Percentiles rank a stretch among this genome's conserved stretches.
phyloP scores from a whole-genome alignment of 495 filamentous ascomycete species.

The Recurvomyces mirabilis region DNA sequence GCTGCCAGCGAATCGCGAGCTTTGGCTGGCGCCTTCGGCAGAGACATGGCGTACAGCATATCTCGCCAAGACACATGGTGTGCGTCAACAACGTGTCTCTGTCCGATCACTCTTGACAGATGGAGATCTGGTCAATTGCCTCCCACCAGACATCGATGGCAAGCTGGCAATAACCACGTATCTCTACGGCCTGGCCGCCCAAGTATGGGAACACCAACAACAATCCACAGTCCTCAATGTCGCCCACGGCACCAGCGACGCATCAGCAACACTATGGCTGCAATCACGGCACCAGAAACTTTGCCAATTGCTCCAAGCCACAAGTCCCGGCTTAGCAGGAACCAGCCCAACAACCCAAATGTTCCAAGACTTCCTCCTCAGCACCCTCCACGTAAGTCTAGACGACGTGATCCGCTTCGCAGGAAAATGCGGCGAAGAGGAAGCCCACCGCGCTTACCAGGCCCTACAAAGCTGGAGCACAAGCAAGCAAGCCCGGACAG shows the following conservation, averaged over 20 bases:
- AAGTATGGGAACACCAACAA: constrained; percentile 46
- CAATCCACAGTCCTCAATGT: constrained; percentile 1
- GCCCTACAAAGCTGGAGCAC: constrained; percentile 41
- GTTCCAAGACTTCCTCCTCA: constrained; percentile 41
- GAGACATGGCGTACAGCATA: constrained; percentile 45
- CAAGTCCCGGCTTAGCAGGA: constrained; percentile 25
- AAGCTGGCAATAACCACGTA: constrained; percentile 34
- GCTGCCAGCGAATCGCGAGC: constrained; percentile 38
- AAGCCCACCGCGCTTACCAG: constrained; percentile 41
- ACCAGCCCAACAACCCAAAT: constrained; percentile 26
- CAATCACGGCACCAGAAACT: constrained; percentile 37
- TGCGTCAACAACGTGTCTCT: constrained; percentile 2
- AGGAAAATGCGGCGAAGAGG: constrained; percentile 48
- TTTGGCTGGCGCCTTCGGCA: constrained; percentile 46
- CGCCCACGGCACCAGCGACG: constrained; percentile 22
- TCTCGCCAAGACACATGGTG: constrained; percentile 11
- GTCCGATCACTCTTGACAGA: constrained; percentile 27
- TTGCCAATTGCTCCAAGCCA: constrained; percentile 31
- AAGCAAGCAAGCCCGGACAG: constrained; percentile 37
- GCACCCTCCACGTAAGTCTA: constrained; percentile 47
- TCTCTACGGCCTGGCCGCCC: constrained; percentile 44
- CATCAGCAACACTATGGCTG: constrained; percentile 35
- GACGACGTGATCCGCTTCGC: constrained; percentile 53
- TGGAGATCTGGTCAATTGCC: constrained; percentile 37
- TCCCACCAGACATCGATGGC: constrained; percentile 38